Evolutionary conservation across 2,329 filamentous ascomycete species (phyloP), one percentile per base, ranked within the genome.

Genomic region (Pseudogymnoascus sp.): DNA sequence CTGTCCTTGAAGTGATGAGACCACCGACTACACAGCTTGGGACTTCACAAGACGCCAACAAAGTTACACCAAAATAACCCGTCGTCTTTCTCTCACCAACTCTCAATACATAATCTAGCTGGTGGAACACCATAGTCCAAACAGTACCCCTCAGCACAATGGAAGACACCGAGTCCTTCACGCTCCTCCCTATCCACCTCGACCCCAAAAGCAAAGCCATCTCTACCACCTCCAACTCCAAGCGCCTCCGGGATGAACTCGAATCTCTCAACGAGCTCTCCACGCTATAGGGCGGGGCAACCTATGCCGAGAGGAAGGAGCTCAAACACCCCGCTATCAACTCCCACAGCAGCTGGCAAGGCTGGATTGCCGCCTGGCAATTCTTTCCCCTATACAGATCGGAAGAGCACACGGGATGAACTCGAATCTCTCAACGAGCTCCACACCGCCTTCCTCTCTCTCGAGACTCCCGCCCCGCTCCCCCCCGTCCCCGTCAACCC

Each of bases 401-500:
- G n/a, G n/a, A n/a, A n/a, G n/a, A n/a, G n/a, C n/a, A n/a, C n/a
- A n/a, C n/a, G n/a, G n/a, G n/a, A n/a, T n/a, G n/a, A n/a, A n/a
- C n/a, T n/a, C n/a, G n/a, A n/a, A n/a, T 79, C 85, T 42, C 85
- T 97, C 65, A 97, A 96, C 81, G 72, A 76, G 59, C 84, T 97
- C 59, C 90, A 96, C 84, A 85, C 86, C 68, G 75, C 83, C 44
- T 84, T 97, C 64, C 80, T 94, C 69, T 76, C 76, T 62, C 83
- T 91, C 68, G 81, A 84, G 48, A 75, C 79, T 31, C 84, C 88
- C 5, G 81, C 84, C 63, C 93, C 93, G 0, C 92, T 92, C 4
- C 89, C 93, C 0, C 94, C 94, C 0, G 83, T 96, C 42, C 92
- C 92, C 64, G 88, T 97, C 65, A 95, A 96, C 80, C 92, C 91